A percentile compares a stretch with the other conserved stretches of the same genome.
Conservation (phyloP, 306 rosid species). For the Prunus mume region DNA sequence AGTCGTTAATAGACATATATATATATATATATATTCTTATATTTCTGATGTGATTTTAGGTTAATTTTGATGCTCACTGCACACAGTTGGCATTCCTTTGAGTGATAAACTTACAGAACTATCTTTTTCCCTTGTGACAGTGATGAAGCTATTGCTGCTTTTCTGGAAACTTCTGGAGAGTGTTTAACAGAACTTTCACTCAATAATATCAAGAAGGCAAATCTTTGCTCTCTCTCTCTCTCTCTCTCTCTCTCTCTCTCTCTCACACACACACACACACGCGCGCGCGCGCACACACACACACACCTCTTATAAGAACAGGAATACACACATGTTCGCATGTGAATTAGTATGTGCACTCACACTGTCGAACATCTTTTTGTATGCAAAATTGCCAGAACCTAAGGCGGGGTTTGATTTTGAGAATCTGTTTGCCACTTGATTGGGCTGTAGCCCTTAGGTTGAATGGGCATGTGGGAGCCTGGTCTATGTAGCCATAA, state of each 20-base stretch:
- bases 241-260: not conserved
- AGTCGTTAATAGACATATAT: not conserved
- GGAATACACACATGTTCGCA: not conserved
- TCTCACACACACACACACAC: not conserved
- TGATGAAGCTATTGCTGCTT: slow-evolving; percentile 85
- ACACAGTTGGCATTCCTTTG: slow-evolving; percentile 1
- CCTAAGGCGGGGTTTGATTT: not conserved
- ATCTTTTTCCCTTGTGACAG: slow-evolving; percentile 32
- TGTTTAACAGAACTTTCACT: slow-evolving; percentile 66
- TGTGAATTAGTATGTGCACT: not conserved
- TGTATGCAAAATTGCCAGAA: slow-evolving; percentile 3
- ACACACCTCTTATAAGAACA: not conserved
- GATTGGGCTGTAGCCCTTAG: slow-evolving; percentile 4
- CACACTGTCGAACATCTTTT: not conserved
- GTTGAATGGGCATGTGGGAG: not conserved
- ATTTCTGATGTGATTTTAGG: slow-evolving; percentile 6
- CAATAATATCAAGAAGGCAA: slow-evolving; percentile 67
- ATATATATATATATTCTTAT: not conserved
- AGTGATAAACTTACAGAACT: slow-evolving; percentile 9
- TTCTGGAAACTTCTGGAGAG: slow-evolving; percentile 57
- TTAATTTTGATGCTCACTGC: not conserved
- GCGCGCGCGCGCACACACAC: not conserved
- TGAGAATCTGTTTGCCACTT: slow-evolving; percentile 14
- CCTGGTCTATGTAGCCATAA: not conserved
- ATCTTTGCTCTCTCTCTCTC: not conserved